Percentiles rank a stretch among this genome's conserved stretches.
phyloP scores from a whole-genome alignment of 306 rosid genomes.

The Prunus kanzakura region DNA sequence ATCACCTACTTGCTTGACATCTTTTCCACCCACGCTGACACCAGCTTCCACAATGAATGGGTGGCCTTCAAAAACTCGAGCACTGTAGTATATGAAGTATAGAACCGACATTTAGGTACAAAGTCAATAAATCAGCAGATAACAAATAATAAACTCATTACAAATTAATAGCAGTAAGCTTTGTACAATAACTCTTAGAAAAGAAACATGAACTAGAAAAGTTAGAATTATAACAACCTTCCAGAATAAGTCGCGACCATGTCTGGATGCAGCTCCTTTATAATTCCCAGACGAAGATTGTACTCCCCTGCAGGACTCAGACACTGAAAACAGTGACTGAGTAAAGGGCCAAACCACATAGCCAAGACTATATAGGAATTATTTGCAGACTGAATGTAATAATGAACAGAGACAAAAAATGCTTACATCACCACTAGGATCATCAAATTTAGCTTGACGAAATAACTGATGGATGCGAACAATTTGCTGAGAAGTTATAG shows the following conservation, averaged over 20 bases:
- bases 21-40: conserved; percentile 91
- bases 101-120: conserved; percentile 10
- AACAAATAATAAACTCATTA: neutral
- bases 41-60: conserved; percentile 99
- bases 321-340: conserved; percentile 57
- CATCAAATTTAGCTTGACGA: conserved; percentile 98
- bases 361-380: conserved; percentile 5
- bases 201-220: conserved; percentile 22
- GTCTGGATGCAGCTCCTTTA: conserved; percentile 97
- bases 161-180: neutral
- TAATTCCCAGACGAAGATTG: conserved; percentile 92
- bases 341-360: conserved; percentile 26
- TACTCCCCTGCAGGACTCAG: conserved; percentile 99
- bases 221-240: conserved; percentile 57
- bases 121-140: neutral
- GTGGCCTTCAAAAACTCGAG: conserved; percentile 96
- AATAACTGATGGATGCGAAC: conserved; percentile 94
- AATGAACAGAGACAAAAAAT: neutral
- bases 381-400: neutral
- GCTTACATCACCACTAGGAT: conserved; percentile 79
- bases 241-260: conserved; percentile 99
- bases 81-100: conserved; percentile 42
- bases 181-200: neutral
- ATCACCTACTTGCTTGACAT: conserved; percentile 75
- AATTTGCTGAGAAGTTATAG: conserved; percentile 84